These are phyloP conservation scores for Cicer pinnatifidum DNA, from an alignment of 306 rosid genomes.

Conservation along the genomic window DNA sequence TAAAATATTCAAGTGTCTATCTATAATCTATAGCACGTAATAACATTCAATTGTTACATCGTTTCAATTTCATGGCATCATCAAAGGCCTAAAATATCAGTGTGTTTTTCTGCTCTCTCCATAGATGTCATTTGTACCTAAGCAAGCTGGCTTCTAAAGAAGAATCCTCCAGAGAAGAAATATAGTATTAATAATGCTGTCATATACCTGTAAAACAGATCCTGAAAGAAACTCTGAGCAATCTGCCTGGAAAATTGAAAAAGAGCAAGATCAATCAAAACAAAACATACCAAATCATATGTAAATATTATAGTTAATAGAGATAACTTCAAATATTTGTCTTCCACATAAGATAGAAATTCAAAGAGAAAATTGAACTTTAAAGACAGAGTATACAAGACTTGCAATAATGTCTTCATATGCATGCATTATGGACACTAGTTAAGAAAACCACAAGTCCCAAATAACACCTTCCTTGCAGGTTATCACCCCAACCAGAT, in stretches of 20 bases:
- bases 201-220: slow-evolving; percentile 21
- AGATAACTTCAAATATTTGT: slow-evolving; percentile 12
- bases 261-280: slow-evolving; percentile 28
- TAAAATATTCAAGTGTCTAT: slow-evolving; percentile 33
- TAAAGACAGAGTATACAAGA: not conserved
- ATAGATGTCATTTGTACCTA: slow-evolving; percentile 35
- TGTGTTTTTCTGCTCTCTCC: slow-evolving; percentile 24
- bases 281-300: slow-evolving; percentile 28
- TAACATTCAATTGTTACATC: slow-evolving; percentile 37
- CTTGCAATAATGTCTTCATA: not conserved
- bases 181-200: slow-evolving; percentile 6
- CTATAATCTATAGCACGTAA: slow-evolving; percentile 39
- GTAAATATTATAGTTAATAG: not conserved
- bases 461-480: slow-evolving; percentile 4
- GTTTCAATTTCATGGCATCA: slow-evolving; percentile 36
- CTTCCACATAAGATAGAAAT: slow-evolving; percentile 19
- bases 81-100: slow-evolving; percentile 11
- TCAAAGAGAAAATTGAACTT: slow-evolving; percentile 19
- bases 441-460: slow-evolving; percentile 13
- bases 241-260: slow-evolving; percentile 49
- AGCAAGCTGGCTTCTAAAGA: slow-evolving; percentile 24
- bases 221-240: slow-evolving; percentile 29
- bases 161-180: slow-evolving; percentile 38
- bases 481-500: slow-evolving; percentile 18
- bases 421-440: not conserved